phyloP scores from a whole-genome alignment of 2,329 filamentous ascomycete genomes.

The Sclerotinia nivalis region DNA sequence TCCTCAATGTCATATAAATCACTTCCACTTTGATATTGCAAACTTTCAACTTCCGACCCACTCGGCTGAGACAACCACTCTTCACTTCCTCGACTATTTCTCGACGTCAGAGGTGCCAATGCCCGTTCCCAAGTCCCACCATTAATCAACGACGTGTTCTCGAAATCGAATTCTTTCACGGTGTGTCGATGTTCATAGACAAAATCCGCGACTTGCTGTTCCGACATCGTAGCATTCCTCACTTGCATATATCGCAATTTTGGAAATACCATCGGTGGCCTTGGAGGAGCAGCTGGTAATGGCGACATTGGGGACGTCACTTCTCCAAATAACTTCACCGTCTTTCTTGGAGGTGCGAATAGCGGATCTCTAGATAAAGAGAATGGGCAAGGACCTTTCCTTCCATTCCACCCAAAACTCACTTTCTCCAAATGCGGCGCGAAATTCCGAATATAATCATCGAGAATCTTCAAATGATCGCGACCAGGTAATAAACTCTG shows the following conservation, averaged over 20 bases:
- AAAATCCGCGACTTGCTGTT: constrained; percentile 68
- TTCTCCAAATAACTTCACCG: constrained; percentile 63
- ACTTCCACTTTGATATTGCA: constrained; percentile 31
- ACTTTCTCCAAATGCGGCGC: constrained; percentile 66
- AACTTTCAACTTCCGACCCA: constrained; percentile 35
- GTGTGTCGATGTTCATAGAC: constrained; percentile 66
- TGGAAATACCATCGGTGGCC: constrained; percentile 64
- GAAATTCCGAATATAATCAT: constrained; percentile 76
- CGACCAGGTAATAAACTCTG: constrained; percentile 58
- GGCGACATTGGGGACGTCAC: constrained; percentile 66
- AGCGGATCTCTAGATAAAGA: constrained; percentile 65
- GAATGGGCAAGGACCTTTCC: constrained; percentile 72
- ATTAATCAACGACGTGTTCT: constrained; percentile 68
- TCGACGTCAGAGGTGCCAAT: constrained; percentile 64
- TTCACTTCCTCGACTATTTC: constrained; percentile 44
- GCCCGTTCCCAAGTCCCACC: constrained; percentile 79
- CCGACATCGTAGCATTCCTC: constrained; percentile 71
- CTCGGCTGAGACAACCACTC: constrained; percentile 44
- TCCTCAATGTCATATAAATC: constrained; percentile 35
- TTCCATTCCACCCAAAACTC: constrained; percentile 74
- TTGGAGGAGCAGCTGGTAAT: constrained; percentile 53
- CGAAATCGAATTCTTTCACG: constrained; percentile 77
- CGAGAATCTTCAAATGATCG: constrained; percentile 75
- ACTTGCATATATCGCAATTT: constrained; percentile 68
- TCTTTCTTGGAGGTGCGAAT: constrained; percentile 57